Evolutionary conservation across 345 rosid genomes (phyloP).

Genomic region (Hibiscus trionum): DNA sequence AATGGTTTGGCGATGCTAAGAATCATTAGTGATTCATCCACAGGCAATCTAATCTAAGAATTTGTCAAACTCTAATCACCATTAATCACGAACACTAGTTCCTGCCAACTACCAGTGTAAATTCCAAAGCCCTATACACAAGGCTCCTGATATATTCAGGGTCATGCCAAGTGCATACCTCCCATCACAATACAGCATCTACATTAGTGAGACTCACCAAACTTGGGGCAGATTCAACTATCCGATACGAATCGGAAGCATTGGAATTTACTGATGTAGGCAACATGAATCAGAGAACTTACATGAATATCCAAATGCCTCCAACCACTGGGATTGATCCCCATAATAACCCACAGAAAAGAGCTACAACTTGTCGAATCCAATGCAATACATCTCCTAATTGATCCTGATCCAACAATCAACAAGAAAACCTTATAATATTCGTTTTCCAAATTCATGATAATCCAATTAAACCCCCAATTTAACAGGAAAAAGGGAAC

Average conservation of each 20-base stretch:
- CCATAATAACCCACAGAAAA: conserved; percentile 74
- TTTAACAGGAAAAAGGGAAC: background rate
- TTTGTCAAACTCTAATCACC: background rate
- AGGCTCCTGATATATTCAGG: background rate
- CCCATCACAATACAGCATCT: background rate
- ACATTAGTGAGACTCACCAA: background rate
- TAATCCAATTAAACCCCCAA: background rate
- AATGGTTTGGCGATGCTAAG: too few species aligned
- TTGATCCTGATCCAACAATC: conserved; percentile 59
- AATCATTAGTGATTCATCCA: background rate
- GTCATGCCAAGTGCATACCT: background rate
- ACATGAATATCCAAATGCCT: conserved; percentile 78
- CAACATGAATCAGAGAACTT: conserved; percentile 25
- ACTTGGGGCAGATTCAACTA: background rate
- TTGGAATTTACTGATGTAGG: background rate
- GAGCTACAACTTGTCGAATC: conserved; percentile 78
- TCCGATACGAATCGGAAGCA: background rate
- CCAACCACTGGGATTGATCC: conserved; percentile 81
- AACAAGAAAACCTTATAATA: background rate
- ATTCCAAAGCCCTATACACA: background rate
- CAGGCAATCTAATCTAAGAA: background rate
- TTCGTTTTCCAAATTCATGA: background rate
- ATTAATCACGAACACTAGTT: background rate
- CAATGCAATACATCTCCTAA: conserved; percentile 95
- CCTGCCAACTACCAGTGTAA: background rate